Evolutionary conservation across 768 basidiomycete species (phyloP).

Genomic region (Termitomyces heimii): DNA sequence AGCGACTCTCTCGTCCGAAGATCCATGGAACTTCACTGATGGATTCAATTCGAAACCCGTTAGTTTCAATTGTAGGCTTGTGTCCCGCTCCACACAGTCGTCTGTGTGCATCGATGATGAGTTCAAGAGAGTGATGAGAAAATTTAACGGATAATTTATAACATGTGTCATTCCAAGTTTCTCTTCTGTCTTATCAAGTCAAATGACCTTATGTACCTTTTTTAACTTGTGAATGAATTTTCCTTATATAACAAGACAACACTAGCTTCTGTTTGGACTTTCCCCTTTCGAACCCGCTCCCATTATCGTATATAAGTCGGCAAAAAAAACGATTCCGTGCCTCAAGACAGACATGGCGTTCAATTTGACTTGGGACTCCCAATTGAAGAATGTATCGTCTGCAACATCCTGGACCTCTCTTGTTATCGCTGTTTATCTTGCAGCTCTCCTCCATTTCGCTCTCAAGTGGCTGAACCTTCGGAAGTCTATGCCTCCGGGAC

Average conservation of each 20-base stretch:
- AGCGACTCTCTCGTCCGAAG: constrained; percentile 4
- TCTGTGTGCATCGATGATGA: constrained; percentile 19
- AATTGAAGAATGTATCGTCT: not conserved
- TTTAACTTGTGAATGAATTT: not conserved
- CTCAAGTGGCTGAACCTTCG: constrained; percentile 26
- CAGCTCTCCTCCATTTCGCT: constrained; percentile 16
- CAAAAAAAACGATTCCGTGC: not conserved
- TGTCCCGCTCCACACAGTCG: constrained; percentile 18
- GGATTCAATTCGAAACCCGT: constrained; percentile 30
- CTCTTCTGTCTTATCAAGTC: not conserved
- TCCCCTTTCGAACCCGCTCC: not conserved
- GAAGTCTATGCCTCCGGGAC: constrained; percentile 38
- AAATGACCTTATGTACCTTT: not conserved
- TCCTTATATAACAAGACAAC: not conserved
- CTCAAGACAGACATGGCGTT: not conserved
- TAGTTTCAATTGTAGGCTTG: constrained; percentile 24
- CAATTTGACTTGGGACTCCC: not conserved
- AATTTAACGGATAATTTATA: not conserved
- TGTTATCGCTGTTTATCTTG: constrained; percentile 6
- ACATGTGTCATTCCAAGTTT: not conserved
- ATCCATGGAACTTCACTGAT: constrained; percentile 24
- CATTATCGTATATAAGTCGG: not conserved
- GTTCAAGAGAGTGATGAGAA: constrained; percentile 9
- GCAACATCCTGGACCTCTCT: not conserved
- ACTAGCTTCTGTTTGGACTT: not conserved